Evolutionary conservation across 208 protist species (phyloP), one percentile per base, ranked within the genome.

Genomic region (Kentomonas sorsogonicus): DNA sequence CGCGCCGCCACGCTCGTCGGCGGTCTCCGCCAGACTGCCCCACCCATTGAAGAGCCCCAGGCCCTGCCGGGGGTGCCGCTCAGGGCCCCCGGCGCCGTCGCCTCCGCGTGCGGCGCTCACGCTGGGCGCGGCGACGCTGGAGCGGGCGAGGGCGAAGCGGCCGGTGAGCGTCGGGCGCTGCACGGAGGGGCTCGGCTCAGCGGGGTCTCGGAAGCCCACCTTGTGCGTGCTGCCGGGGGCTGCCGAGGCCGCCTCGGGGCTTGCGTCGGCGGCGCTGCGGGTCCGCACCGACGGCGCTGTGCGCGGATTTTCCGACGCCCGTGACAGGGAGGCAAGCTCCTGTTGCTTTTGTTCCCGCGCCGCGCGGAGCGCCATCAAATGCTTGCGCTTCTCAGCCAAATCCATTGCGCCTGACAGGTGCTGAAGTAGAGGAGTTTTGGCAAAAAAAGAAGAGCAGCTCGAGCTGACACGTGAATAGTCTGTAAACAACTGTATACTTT

Each of bases 331-430:
- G n/a, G n/a, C 68, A 1, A 84, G 71, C 1, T 69, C 50, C 10
- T 71, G 74, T 52, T 86, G 67, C 64, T 86, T 85, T 27, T 69
- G 69, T 39, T 80, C 62, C 29, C 83, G 78, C 1, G 75, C 75
- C 25, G 72, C 78, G 26, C 72, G 71, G 39, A 86, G 46, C 36
- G 68, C 76, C 61, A 83, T 75, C 0, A 90, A 65, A 58, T 86
- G 71, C 34, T 75, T 69, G 15, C 73, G 60, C 57, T 86, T 86
- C 56, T 83, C 77, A 10, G 76, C 66, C 13, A 89, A 60, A 65
- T 84, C 74, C 81, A 89, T 89, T 54, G 5, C 33, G n/a, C 7
- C 7, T n/a, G n/a, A n/a, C n/a, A n/a, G n/a, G n/a, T n/a, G n/a
- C n/a, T n/a, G n/a, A n/a, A n/a, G n/a, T n/a, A n/a, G n/a, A 29